phyloP scores from a whole-genome alignment of 2,329 filamentous ascomycete species.

The Laburnicola sp. region DNA sequence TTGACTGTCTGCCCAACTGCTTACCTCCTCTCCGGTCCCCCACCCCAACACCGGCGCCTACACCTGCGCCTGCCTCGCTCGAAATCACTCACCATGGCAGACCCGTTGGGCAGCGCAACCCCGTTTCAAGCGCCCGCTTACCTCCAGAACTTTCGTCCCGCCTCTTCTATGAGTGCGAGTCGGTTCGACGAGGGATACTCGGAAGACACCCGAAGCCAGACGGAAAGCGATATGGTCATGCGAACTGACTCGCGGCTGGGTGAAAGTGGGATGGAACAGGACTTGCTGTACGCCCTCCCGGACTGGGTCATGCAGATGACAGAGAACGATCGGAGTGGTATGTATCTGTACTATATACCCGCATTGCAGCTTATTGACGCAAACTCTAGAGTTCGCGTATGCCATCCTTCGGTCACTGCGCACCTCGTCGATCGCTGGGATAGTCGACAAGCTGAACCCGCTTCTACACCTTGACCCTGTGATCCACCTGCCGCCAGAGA shows the following conservation, averaged over 20 bases:
- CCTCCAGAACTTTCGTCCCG: constrained; percentile 42
- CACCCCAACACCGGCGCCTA: not conserved
- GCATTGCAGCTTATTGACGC: not conserved
- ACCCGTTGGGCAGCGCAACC: constrained; percentile 27
- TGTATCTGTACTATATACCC: constrained; percentile 15
- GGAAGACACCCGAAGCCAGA: constrained; percentile 65
- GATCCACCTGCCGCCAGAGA: constrained; percentile 80
- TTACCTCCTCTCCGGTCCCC: too few species aligned
- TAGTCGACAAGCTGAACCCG: constrained; percentile 78
- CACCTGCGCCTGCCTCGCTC: not conserved
- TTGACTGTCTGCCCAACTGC: too few species aligned
- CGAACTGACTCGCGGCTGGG: constrained; percentile 40
- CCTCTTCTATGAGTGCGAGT: constrained; percentile 43
- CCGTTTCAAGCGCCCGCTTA: constrained; percentile 39
- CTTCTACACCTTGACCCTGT: constrained; percentile 93
- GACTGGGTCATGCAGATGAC: constrained; percentile 59
- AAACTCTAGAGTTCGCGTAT: constrained; percentile 73
- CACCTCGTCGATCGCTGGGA: constrained; percentile 75
- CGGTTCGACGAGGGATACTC: constrained; percentile 83
- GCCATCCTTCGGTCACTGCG: constrained; percentile 75
- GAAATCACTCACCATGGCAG: constrained; percentile 36
- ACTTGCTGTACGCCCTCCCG: constrained; percentile 49
- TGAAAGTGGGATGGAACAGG: constrained; percentile 39
- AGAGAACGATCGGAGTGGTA: constrained; percentile 61
- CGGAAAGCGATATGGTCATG: constrained; percentile 48